Evolutionary conservation across 257 asterid genomes (phyloP).

Genomic region (Capsicum pubescens): DNA sequence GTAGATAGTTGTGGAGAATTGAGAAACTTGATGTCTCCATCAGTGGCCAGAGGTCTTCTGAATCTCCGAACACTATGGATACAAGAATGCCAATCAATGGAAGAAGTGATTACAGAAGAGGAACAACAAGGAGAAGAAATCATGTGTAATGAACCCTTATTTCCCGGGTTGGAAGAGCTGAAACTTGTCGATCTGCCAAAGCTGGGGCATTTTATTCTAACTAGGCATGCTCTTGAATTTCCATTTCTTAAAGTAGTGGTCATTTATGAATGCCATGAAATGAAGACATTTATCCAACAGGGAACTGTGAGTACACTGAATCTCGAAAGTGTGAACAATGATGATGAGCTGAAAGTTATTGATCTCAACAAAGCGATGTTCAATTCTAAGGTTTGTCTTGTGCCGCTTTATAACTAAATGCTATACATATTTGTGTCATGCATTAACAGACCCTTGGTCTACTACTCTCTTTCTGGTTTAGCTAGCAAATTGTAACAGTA

Average conservation of each 20-base stretch:
- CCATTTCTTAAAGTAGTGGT: fast-evolving
- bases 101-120: neutral
- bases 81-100: fast-evolving
- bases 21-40: conserved; percentile 9
- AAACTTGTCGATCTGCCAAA: fast-evolving
- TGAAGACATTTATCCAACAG: neutral
- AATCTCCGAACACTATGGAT: fast-evolving
- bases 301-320: neutral
- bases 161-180: fast-evolving
- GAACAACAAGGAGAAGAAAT: neutral
- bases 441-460: too few species aligned
- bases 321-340: neutral
- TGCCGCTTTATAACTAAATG: too few species aligned
- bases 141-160: neutral
- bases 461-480: too few species aligned
- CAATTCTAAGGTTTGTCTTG: neutral
- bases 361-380: neutral
- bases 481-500: too few species aligned
- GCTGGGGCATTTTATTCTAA: neutral
- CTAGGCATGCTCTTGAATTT: neutral
- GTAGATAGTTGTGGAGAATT: fast-evolving
- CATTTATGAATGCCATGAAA: fast-evolving
- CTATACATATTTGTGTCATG: too few species aligned
- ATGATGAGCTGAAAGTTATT: neutral
- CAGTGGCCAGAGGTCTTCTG: neutral